These are phyloP conservation scores for Stachybotrys chlorohalonatus DNA, from an alignment of 2,329 filamentous ascomycete species.

Conservation along the genomic window DNA sequence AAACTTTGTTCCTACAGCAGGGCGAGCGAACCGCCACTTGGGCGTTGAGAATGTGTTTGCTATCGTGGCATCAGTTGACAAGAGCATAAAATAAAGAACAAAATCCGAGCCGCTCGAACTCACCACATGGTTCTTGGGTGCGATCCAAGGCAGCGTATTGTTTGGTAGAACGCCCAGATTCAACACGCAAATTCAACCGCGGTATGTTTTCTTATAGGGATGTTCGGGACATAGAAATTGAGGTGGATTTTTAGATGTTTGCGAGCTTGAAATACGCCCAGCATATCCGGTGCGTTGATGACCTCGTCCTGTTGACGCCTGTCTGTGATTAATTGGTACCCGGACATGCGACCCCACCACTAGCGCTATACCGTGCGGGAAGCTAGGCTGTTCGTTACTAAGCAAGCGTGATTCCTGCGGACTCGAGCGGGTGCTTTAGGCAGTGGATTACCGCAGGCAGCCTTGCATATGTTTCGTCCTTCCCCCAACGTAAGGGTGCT, in stretches of 20 bases:
- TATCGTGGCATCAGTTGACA: conserved; percentile 24
- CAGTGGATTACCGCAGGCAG: neutral
- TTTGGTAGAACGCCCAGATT: too few species aligned
- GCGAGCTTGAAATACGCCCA: too few species aligned
- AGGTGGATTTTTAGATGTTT: too few species aligned
- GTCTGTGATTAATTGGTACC: too few species aligned
- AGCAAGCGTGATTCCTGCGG: too few species aligned
- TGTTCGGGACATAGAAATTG: too few species aligned
- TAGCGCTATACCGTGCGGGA: neutral
- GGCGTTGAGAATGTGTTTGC: conserved; percentile 97
- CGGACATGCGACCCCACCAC: neutral
- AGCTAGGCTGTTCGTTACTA: neutral
- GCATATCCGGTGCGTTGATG: too few species aligned
- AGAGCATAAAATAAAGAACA: neutral
- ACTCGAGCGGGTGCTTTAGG: too few species aligned
- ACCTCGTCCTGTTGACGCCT: too few species aligned
- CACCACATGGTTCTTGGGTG: conserved; percentile 25
- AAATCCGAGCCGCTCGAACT: conserved; percentile 1
- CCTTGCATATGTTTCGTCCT: neutral
- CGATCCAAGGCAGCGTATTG: too few species aligned
- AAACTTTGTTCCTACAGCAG: conserved; percentile 60
- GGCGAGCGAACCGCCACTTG: conserved; percentile 93
- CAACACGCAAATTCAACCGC: too few species aligned
- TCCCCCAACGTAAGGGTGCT: neutral
- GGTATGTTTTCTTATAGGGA: too few species aligned